Percentiles rank a stretch among this genome's conserved stretches.
phyloP scores from a whole-genome alignment of 2,329 filamentous ascomycete genomes.

The Trichoderma sp. region DNA sequence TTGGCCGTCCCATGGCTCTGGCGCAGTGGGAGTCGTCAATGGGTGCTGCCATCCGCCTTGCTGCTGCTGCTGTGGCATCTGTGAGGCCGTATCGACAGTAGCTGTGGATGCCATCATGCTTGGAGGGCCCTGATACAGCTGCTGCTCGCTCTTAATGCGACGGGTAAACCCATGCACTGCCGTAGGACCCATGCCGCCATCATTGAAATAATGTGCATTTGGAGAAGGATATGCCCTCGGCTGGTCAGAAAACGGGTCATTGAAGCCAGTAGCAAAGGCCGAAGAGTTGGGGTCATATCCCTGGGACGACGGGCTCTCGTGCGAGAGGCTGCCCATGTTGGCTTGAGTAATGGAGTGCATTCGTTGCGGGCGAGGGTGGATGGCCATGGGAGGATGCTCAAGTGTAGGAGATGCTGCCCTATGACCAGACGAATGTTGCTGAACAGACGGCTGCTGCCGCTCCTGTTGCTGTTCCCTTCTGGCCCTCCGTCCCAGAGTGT shows the following conservation, averaged over 20 bases:
- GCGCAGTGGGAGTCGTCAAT: slow-evolving; percentile 32
- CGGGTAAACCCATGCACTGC: slow-evolving; percentile 46
- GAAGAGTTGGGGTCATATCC: slow-evolving; percentile 36
- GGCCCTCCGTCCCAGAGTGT: slow-evolving; percentile 39
- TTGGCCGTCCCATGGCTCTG: slow-evolving; percentile 34
- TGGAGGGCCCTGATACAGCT: slow-evolving; percentile 32
- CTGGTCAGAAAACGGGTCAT: slow-evolving; percentile 46
- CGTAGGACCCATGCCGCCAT: slow-evolving; percentile 40
- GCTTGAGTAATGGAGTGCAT: slow-evolving; percentile 31
- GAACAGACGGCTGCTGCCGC: neutral
- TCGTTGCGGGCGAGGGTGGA: slow-evolving; percentile 40
- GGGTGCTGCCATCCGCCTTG: slow-evolving; percentile 33
- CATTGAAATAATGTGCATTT: slow-evolving; percentile 40
- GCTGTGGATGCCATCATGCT: neutral
- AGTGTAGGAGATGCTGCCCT: slow-evolving; percentile 41
- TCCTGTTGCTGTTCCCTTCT: slow-evolving; percentile 34
- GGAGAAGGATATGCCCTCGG: slow-evolving; percentile 33
- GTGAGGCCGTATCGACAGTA: neutral
- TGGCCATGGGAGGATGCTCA: slow-evolving; percentile 41
- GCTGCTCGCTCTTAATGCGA: slow-evolving; percentile 39
- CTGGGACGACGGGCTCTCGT: slow-evolving; percentile 35
- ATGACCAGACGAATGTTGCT: neutral
- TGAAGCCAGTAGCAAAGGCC: slow-evolving; percentile 44
- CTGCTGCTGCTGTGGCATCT: slow-evolving; percentile 30
- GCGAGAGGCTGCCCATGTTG: slow-evolving; percentile 26